These are phyloP conservation scores for Groenewaldozyma salmanticensis DNA, from an alignment of 805 yeast species.

Conservation along the genomic window DNA sequence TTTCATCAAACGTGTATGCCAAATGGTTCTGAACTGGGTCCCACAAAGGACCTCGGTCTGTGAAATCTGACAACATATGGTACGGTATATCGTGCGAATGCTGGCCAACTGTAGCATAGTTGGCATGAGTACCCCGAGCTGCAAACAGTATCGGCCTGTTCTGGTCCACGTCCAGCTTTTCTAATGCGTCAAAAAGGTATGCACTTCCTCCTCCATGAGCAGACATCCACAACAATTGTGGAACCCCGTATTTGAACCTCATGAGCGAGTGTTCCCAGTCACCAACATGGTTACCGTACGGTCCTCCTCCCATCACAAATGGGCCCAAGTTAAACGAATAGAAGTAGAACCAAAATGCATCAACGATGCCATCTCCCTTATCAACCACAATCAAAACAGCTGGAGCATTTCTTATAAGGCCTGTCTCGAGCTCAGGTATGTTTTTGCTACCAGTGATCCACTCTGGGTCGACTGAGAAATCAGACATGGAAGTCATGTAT, in stretches of 20 bases:
- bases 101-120: slow-evolving; percentile 91
- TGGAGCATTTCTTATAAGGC: slow-evolving; percentile 66
- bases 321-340: slow-evolving; percentile 94
- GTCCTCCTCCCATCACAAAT: slow-evolving; percentile 94
- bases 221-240: slow-evolving; percentile 87
- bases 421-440: slow-evolving; percentile 61
- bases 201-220: slow-evolving; percentile 98
- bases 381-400: slow-evolving; percentile 77
- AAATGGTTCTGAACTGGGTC: slow-evolving; percentile 76
- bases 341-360: slow-evolving; percentile 93
- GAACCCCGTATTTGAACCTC: slow-evolving; percentile 70
- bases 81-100: slow-evolving; percentile 94
- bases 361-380: slow-evolving; percentile 91
- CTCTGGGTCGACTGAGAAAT: slow-evolving; percentile 63
- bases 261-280: slow-evolving; percentile 97
- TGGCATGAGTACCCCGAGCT: slow-evolving; percentile 96
- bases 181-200: slow-evolving; percentile 65
- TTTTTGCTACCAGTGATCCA: slow-evolving; percentile 74
- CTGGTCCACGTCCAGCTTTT: slow-evolving; percentile 40
- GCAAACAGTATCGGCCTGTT: slow-evolving; percentile 70
- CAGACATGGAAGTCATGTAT: slow-evolving; percentile 56
- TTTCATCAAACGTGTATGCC: slow-evolving; percentile 59
- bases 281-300: slow-evolving; percentile 94
- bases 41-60: slow-evolving; percentile 95
- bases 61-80: slow-evolving; percentile 80